A percentile compares a stretch with the other conserved stretches of the same genome.
phyloP scores from a whole-genome alignment of 2,329 filamentous ascomycete genomes.

The Colletotrichum tamarilloi region DNA sequence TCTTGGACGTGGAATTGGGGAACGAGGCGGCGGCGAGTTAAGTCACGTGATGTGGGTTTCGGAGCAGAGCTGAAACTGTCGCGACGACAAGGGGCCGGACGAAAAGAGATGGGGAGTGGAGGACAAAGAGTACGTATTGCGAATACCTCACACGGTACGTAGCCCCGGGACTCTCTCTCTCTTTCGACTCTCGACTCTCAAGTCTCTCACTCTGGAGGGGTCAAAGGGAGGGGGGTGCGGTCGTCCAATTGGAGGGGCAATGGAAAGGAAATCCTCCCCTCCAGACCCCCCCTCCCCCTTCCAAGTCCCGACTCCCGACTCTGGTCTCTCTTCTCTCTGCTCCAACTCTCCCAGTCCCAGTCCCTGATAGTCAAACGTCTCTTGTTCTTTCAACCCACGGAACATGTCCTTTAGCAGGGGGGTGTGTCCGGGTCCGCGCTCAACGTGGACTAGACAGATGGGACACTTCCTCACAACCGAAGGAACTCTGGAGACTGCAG shows the following conservation, averaged over 20 bases:
- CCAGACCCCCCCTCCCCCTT: background rate
- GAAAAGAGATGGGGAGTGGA: conserved; percentile 8
- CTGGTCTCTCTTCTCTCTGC: too few species aligned
- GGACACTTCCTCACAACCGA: conserved; percentile 12
- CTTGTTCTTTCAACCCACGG: conserved; percentile 28
- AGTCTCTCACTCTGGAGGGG: too few species aligned
- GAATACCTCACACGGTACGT: background rate
- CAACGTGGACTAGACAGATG: conserved; percentile 25
- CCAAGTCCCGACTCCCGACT: background rate
- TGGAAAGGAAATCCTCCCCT: background rate
- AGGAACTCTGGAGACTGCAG: background rate
- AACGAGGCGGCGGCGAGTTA: background rate
- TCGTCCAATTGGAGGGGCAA: background rate
- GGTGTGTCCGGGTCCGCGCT: conserved; percentile 31
- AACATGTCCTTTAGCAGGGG: conserved; percentile 34
- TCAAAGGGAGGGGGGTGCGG: too few species aligned
- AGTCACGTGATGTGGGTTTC: conserved; percentile 33
- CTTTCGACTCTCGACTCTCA: too few species aligned
- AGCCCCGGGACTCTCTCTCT: too few species aligned
- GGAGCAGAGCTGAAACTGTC: conserved; percentile 35
- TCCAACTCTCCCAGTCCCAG: conserved; percentile 8
- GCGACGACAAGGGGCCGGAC: conserved; percentile 30
- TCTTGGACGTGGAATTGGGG: too few species aligned
- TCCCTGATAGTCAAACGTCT: conserved; percentile 35
- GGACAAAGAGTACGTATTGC: background rate